Base-by-base conservation (phyloP, 2,329 filamentous ascomycete genomes). In the Pezicula rhizophila region DNA sequence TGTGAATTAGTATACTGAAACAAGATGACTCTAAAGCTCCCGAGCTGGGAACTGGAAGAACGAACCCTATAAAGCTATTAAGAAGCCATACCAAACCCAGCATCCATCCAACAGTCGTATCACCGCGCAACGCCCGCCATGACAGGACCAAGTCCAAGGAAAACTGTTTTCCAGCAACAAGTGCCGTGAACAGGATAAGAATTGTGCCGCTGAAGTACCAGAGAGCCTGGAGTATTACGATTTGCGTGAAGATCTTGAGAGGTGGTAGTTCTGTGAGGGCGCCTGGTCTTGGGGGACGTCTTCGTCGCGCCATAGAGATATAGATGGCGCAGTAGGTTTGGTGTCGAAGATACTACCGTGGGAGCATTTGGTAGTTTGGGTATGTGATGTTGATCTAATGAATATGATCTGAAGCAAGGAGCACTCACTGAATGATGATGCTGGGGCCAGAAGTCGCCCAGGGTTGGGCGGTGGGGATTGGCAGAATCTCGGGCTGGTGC, bases 41-140 rank as follows among this genome's bases (percentile, higher is more conserved):
- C 28, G 28, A 31, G 8, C 8, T n/a, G 48, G 50, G 47, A 35
- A 52, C 44, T 42, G 46, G 10, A 44, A n/a, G 43, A 23, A 68
- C 77, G 56, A 71, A 87, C 84, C 77, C 78, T 54, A 83, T 70
- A 42, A 85, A 69, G 55, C 77, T 78, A 61, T 83, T 83, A 62
- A 85, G 66, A 61, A 86, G 69, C 82, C 84, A 87, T 37, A 84
- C 80, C 49, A 85, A 64, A 0, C 79, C 81, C 51, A 86, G 61
- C 61, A 82, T 85, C 83, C 83, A 87, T 52, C 84, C 84, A 14
- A 82, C 73, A 0, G 83, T 85, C 3, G 81, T 84, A 64, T 87
- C 84, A 8, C 82, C 82, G 47, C 84, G 68, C 47, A 87, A 55
- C 44, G 73, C 77, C 50, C 75, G 71, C 84, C 84, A 87, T 62